phyloP scores from a whole-genome alignment of 306 rosid species.

The Cyamopsis tetragonoloba region DNA sequence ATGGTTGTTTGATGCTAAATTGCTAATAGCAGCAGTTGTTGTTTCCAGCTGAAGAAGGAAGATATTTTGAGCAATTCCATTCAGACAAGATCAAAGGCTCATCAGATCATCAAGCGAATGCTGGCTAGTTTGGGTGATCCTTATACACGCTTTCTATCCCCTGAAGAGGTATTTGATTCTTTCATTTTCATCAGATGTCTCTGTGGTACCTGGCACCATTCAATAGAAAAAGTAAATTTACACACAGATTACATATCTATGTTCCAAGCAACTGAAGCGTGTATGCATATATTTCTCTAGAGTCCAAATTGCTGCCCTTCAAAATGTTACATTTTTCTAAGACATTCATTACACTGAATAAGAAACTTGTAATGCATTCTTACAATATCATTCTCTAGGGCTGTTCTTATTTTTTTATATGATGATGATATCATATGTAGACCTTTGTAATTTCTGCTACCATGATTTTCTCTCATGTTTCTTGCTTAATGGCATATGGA shows the following conservation, averaged over 20 bases:
- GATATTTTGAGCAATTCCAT: constrained; percentile 64
- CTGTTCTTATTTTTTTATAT: constrained; percentile 7
- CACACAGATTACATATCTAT: not conserved
- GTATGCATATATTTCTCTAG: not conserved
- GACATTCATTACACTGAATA: not conserved
- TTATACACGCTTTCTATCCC: constrained; percentile 86
- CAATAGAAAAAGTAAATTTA: too few species aligned
- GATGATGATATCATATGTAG: not conserved
- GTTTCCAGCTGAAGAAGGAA: constrained; percentile 56
- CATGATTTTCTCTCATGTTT: constrained; percentile 36
- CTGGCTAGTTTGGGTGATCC: constrained; percentile 89
- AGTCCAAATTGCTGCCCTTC: not conserved
- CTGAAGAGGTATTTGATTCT: constrained; percentile 59
- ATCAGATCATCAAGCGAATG: constrained; percentile 76
- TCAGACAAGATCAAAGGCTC: constrained; percentile 80
- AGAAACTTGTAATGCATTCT: constrained; percentile 15
- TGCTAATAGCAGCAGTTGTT: constrained; percentile 11
- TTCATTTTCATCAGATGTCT: not conserved
- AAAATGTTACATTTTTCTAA: not conserved
- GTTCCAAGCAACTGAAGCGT: not conserved
- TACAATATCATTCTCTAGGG: not conserved
- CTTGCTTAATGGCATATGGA: constrained; percentile 41
- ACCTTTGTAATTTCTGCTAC: constrained; percentile 23
- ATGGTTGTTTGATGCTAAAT: constrained; percentile 18
- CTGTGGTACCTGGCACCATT: too few species aligned